Base-by-base conservation (phyloP, 208 protist species). In the Naegleria fowleri region DNA sequence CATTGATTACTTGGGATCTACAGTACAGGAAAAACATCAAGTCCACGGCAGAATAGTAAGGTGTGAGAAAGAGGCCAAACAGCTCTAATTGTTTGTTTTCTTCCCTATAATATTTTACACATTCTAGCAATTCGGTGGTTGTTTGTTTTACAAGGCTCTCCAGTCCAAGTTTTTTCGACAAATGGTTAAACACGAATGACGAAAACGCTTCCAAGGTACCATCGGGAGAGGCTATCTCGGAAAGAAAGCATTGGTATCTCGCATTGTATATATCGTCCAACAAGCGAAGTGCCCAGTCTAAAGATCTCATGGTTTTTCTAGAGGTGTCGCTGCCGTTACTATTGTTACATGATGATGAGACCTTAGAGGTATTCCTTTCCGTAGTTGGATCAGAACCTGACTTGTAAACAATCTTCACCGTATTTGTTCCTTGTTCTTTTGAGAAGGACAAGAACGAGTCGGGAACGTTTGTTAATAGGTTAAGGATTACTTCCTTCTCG, bases 1-100 rank as follows among this genome's bases (percentile, higher is more conserved):
- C 83, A 86, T 86, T 86, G 48, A 39, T 48, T 29, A 39, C 15
- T 86, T 86, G 83, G 6, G 83, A 86, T 40, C 83, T 6, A 51
- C 83, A 86, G 41, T 25, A 79, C n/a, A 79, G n/a, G 48, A 86
- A 86, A 16, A 86, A 86, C 83, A 86, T 86, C 41, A 86, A 48
- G 41, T 86, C 83, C 11, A 86, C 38, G 0, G 38, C 33, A 51
- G 29, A 38, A 48, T 86, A 86, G 25, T 86, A 86, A 19, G 83
- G 83, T 29, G 83, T 86, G 29, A 86, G 25, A 86, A 86, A 86
- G 16, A 86, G 38, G 16, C 83, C 83, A 86, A 86, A 86, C 29
- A 86, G 48, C 25, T 86, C 83, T 43, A 86, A 25, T 29, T 86
- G 36, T 33, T 86, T 86, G 38, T 43, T 86, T 33, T 43, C 38